phyloP scores from a whole-genome alignment of 2,329 filamentous ascomycete species.

The Chaetomiaceae sp. region DNA sequence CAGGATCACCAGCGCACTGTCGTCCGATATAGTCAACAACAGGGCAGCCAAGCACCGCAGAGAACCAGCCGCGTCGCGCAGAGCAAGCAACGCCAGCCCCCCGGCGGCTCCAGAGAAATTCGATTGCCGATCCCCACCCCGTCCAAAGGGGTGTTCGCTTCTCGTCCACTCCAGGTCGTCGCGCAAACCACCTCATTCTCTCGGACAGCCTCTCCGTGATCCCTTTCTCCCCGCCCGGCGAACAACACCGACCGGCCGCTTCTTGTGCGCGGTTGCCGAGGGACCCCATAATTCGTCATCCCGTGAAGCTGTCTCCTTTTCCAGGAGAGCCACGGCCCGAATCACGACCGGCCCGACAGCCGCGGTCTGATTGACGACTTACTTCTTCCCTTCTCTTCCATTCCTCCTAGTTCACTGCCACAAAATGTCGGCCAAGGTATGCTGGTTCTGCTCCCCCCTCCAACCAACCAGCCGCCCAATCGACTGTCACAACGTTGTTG shows the following conservation, averaged over 20 bases:
- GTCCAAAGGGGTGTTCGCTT: slow-evolving; percentile 9
- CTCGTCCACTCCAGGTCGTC: slow-evolving; percentile 6
- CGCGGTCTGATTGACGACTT: neutral
- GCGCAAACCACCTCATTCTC: slow-evolving; percentile 9
- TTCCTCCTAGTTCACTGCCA: slow-evolving; percentile 1
- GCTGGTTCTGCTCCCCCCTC: slow-evolving; percentile 2
- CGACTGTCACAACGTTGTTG: neutral
- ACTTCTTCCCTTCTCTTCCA: neutral
- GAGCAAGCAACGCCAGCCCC: slow-evolving; percentile 2
- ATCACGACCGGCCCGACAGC: slow-evolving; percentile 2
- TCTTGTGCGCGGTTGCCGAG: slow-evolving; percentile 11
- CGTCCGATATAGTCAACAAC: slow-evolving; percentile 5
- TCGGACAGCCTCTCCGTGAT: slow-evolving; percentile 12
- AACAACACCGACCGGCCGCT: slow-evolving; percentile 11
- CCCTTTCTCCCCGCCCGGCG: slow-evolving; percentile 10
- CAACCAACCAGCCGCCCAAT: neutral
- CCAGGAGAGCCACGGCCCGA: slow-evolving; percentile 1
- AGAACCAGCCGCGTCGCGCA: too few relatives aligned
- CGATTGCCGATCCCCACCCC: slow-evolving; percentile 19
- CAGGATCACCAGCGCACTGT: slow-evolving; percentile 1
- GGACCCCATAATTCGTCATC: slow-evolving; percentile 12
- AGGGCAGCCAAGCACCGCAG: too few relatives aligned
- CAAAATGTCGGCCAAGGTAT: slow-evolving; percentile 26
- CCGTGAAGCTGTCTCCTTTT: slow-evolving; percentile 9
- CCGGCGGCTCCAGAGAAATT: slow-evolving; percentile 16